A percentile compares a stretch with the other conserved stretches of the same genome.
phyloP scores from a whole-genome alignment of 2,329 filamentous ascomycete genomes.

The Beauveria caledonica region DNA sequence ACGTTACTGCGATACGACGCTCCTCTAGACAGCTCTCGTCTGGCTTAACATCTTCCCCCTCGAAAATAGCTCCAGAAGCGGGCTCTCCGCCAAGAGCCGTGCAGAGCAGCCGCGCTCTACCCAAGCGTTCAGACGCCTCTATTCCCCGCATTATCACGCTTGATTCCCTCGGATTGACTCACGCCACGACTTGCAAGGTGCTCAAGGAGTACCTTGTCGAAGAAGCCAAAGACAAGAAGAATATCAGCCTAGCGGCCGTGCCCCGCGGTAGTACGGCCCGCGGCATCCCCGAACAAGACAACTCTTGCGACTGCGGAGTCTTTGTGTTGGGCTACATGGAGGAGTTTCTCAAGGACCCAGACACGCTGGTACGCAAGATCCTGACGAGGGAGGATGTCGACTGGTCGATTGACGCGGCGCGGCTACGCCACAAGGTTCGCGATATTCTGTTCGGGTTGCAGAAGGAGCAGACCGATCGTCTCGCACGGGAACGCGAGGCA shows the following conservation, averaged over 20 bases:
- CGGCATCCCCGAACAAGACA: constrained; percentile 69
- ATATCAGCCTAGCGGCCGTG: constrained; percentile 29
- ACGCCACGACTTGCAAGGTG: constrained; percentile 54
- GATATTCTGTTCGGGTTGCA: constrained; percentile 57
- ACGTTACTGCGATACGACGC: constrained; percentile 6
- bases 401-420: constrained; percentile 47
- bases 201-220: constrained; percentile 69
- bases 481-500: constrained; percentile 30
- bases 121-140: constrained; percentile 30
- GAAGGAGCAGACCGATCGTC: constrained; percentile 41
- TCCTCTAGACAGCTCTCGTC: constrained; percentile 2
- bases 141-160: constrained; percentile 73
- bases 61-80: background rate
- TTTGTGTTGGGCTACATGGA: constrained; percentile 80
- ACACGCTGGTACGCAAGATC: constrained; percentile 58
- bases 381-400: constrained; percentile 46
- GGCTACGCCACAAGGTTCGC: constrained; percentile 59
- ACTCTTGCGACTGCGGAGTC: constrained; percentile 83
- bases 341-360: constrained; percentile 69
- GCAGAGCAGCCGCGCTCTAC: constrained; percentile 10
- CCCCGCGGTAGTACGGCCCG: constrained; percentile 57
- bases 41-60: background rate
- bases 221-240: constrained; percentile 60
- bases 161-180: constrained; percentile 67
- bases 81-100: background rate